Evolutionary conservation across 2,329 filamentous ascomycete species (phyloP).

Genomic region (Epichloe hybrida): DNA sequence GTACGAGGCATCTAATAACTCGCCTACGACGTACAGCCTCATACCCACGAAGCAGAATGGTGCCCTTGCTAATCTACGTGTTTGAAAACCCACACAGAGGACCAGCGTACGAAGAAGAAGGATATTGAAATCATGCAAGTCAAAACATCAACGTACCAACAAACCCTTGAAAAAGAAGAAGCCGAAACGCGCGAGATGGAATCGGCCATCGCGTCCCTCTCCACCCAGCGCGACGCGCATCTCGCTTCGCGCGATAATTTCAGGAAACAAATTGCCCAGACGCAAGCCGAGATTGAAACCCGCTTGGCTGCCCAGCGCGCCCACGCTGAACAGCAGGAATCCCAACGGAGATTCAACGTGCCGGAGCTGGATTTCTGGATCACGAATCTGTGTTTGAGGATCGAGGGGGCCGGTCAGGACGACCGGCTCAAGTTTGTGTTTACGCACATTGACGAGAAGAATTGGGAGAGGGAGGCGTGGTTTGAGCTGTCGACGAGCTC

Average conservation of each 20-base stretch:
- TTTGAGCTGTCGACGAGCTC: slow-evolving; percentile 78
- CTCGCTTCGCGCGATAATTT: slow-evolving; percentile 42
- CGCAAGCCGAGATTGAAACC: slow-evolving; percentile 56
- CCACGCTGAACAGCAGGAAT: slow-evolving; percentile 62
- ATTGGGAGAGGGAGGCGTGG: slow-evolving; percentile 82
- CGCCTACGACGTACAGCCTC: neutral
- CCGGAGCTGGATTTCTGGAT: slow-evolving; percentile 97
- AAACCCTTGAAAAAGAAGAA: slow-evolving; percentile 62
- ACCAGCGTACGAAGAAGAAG: slow-evolving; percentile 77
- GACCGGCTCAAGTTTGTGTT: slow-evolving; percentile 87
- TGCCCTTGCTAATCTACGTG: slow-evolving; percentile 1
- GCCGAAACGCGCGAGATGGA: slow-evolving; percentile 68
- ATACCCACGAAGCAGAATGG: neutral
- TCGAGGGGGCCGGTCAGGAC: slow-evolving; percentile 75
- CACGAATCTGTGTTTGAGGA: slow-evolving; percentile 72
- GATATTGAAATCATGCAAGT: slow-evolving; percentile 72
- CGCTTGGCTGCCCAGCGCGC: slow-evolving; percentile 58
- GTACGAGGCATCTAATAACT: slow-evolving; percentile 32
- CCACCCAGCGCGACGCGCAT: slow-evolving; percentile 47
- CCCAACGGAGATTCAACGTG: slow-evolving; percentile 76
- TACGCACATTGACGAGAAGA: slow-evolving; percentile 70
- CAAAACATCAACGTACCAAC: slow-evolving; percentile 56
- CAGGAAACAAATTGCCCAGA: slow-evolving; percentile 48
- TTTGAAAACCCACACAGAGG: slow-evolving; percentile 43
- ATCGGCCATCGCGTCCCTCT: slow-evolving; percentile 43